phyloP scores from a whole-genome alignment of 768 basidiomycete species.

The Leccinellum albellum region DNA sequence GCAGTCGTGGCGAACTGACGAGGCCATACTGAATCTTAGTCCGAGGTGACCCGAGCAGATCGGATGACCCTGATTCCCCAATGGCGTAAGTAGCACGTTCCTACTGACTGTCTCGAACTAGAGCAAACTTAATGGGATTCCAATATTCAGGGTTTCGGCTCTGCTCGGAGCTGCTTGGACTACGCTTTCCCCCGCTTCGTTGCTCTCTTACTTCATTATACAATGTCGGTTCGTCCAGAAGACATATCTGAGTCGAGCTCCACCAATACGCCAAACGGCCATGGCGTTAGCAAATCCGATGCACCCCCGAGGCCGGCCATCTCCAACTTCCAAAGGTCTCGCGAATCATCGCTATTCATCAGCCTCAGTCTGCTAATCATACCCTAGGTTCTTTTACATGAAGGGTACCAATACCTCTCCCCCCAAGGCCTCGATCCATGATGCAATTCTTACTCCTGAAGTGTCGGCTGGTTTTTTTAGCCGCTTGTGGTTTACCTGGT shows the following conservation, averaged over 20 bases:
- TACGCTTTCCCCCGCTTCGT: neutral
- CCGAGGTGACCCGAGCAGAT: too few relatives aligned
- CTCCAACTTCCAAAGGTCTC: constrained; percentile 2
- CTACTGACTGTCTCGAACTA: too few relatives aligned
- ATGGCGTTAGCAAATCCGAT: neutral
- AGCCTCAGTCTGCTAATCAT: neutral
- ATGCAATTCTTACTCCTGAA: constrained; percentile 63
- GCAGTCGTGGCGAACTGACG: too few relatives aligned
- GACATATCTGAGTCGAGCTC: neutral
- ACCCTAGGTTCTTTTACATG: constrained; percentile 10
- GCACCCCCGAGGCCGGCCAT: neutral
- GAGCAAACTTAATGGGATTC: too few relatives aligned
- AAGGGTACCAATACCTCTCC: constrained; percentile 31
- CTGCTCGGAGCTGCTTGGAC: too few relatives aligned
- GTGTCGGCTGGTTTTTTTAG: constrained; percentile 56
- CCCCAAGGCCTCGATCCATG: constrained; percentile 53
- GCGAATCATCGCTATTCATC: neutral
- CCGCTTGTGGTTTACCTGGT: constrained; percentile 69
- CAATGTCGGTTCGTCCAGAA: constrained; percentile 6
- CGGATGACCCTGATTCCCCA: too few relatives aligned
- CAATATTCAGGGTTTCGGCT: too few relatives aligned
- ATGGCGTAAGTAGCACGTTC: too few relatives aligned
- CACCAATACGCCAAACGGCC: neutral
- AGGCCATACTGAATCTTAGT: too few relatives aligned
- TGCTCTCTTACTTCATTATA: neutral